Base-by-base conservation (phyloP, 1,284 basidiomycete genomes). In the Fomitopsis schrenkii region DNA sequence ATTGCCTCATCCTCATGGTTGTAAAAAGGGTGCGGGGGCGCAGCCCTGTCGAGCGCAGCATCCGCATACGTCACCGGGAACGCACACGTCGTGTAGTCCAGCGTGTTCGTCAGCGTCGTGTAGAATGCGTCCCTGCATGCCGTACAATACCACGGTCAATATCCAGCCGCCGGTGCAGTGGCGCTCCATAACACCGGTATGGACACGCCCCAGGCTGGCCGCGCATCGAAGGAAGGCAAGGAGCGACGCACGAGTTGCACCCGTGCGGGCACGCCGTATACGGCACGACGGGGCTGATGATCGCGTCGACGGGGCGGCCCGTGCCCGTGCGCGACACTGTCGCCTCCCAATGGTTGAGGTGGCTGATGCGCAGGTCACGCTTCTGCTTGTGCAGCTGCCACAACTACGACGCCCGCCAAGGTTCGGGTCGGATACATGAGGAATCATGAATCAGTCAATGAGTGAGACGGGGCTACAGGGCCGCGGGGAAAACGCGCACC, bases 21-120 rank as follows among this genome's bases (percentile, higher is more conserved):
- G 55, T 76, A 71, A 68, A 79, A 79, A 28, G 70, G 68, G 50
- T 77, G 74, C 9, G 73, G 69, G 33, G 72, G 72, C 63, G 77
- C 80, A 50, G 67, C 46, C 44, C 4, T 67, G 65, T 89, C 86
- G 10, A 83, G 54, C 14, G 61, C 59, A 2, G 76, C 77, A 68
- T 88, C 83, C 15, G 86, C 86, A 55, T 71, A 79, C 0, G 85
- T 82, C 1, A 87, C 87, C 0, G 93, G 93, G 63, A 94, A 81
- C 5, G 84, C 76, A n/a, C 84, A 77, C 1, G 82, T 79, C 0
- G 90, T 80, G 66, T 86, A 91, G 69, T 93, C 90, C 33, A 90
- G 79, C 5, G 80, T 71, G 68, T 92, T 93, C 81, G 83, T 91
- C 48, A 85, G 68, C 40, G 78, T 77, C 0, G 90, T 91, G 67